Evolutionary conservation across 495 filamentous ascomycete species (phyloP), one percentile per base, ranked within the genome.

Genomic region (Penicillium lagena): DNA sequence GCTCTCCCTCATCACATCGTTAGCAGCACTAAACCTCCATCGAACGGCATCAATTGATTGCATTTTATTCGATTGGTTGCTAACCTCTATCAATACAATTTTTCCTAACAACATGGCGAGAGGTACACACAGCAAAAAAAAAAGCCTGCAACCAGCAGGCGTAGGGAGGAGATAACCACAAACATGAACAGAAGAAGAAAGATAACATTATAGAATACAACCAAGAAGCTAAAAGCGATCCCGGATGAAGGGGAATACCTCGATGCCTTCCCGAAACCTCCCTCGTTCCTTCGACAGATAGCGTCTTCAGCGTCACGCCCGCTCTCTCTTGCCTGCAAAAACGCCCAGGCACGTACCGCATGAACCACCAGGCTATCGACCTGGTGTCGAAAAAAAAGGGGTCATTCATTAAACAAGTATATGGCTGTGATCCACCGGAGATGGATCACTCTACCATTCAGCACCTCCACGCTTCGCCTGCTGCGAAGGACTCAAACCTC

Each of bases 361-460:
- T 58, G 45, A 42, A 53, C 42, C 57, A 52, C 52, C 50, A 62
- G 51, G 57, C 51, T 54, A 51, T 48, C 46, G 56, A 55, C 52
- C 64, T 62, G 60, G 58, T 54, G 56, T 70, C 64, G 22, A 22
- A 6, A 56, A 68, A 68, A 58, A 70, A 50, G 41, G 51, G 60
- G 58, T 70, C 67, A 62, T 70, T 68, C 56, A 70, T 70, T 70
- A 70, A 70, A 65, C 51, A 55, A 42, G 44, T 59, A 62, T 63
- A 64, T 22, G 43, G 49, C 40, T 37, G 42, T 49, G 47, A 49
- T 51, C 51, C 9, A 58, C 47, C 58, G 46, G 33, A 46, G 40
- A 49, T 50, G 45, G 54, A 43, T 39, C 37, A 29, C 45, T 35
- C 43, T 29, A n/a, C 42, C 35, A 32, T 40, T 46, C 44, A 43